Percentiles rank a stretch among this genome's conserved stretches.
Conservation (phyloP, 2,329 filamentous ascomycete species). For the Alternaria ethzedia region DNA sequence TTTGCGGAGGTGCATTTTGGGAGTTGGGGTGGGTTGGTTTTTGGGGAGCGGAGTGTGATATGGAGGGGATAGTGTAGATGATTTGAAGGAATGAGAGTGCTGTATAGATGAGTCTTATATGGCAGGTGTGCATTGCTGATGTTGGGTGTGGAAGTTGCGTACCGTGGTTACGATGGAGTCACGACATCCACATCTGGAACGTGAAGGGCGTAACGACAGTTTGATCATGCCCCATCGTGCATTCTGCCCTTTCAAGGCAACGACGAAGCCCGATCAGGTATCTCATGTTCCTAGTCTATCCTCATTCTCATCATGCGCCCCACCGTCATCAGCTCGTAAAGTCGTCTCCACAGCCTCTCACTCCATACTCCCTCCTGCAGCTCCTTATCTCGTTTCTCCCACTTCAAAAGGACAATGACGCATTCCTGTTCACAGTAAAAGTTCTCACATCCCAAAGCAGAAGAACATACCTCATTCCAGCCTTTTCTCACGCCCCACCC, state of each 20-base stretch:
- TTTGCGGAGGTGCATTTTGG: conserved; percentile 14
- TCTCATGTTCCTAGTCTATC: too few relatives aligned
- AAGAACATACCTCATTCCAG: background rate
- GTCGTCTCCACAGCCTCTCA: too few relatives aligned
- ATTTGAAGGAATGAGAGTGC: background rate
- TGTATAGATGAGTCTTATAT: background rate
- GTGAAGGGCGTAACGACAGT: background rate
- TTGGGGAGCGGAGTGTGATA: background rate
- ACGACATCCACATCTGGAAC: background rate
- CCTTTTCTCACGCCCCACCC: too few relatives aligned
- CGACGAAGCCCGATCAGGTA: too few relatives aligned
- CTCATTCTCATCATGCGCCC: too few relatives aligned
- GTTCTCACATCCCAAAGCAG: background rate
- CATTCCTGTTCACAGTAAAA: background rate
- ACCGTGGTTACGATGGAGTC: background rate
- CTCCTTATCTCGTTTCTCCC: too few relatives aligned
- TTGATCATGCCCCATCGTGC: rapidly evolving
- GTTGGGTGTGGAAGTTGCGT: background rate
- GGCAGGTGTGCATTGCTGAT: background rate
- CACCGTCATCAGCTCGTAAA: too few relatives aligned
- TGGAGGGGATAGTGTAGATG: background rate
- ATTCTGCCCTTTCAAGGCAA: background rate
- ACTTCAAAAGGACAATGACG: too few relatives aligned
- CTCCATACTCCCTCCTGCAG: too few relatives aligned
- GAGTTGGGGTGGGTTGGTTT: background rate